phyloP scores from a whole-genome alignment of 2,329 filamentous ascomycete genomes.

The Penicillium glabrum region DNA sequence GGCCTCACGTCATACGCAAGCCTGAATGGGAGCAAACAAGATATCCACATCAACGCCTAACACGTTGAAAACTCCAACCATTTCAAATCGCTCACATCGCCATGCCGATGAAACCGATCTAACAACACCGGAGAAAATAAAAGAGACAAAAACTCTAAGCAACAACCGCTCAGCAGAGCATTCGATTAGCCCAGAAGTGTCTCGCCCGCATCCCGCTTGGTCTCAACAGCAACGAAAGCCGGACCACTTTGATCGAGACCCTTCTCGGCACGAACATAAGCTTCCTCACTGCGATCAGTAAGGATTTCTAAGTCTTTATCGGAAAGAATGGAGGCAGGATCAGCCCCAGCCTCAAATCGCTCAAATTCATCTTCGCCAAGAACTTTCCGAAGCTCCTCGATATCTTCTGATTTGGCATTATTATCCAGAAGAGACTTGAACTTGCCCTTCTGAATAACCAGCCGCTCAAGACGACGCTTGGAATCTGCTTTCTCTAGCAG shows the following conservation, averaged over 20 bases:
- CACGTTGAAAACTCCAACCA: neutral
- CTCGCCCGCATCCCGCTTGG: constrained; percentile 54
- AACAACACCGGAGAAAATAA: neutral
- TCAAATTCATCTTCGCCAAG: constrained; percentile 73
- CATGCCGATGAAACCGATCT: neutral
- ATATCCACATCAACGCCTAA: neutral
- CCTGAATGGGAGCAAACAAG: neutral
- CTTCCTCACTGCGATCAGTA: constrained; percentile 70
- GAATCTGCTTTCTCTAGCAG: constrained; percentile 84
- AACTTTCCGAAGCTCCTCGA: constrained; percentile 62
- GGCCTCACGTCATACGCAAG: neutral
- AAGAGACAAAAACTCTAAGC: neutral
- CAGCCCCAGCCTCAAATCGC: constrained; percentile 55
- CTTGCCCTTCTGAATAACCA: constrained; percentile 92
- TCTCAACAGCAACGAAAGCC: constrained; percentile 76
- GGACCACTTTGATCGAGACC: constrained; percentile 62
- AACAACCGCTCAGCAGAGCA: neutral
- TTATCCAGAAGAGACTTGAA: constrained; percentile 69
- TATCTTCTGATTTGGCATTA: constrained; percentile 50
- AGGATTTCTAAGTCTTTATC: constrained; percentile 75
- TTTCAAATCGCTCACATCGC: neutral
- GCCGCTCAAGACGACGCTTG: constrained; percentile 87
- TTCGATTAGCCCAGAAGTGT: constrained; percentile 27
- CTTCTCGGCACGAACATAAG: constrained; percentile 71
- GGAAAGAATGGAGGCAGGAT: constrained; percentile 66